A percentile compares a stretch with the other conserved stretches of the same genome.
phyloP scores from a whole-genome alignment of 1,284 basidiomycete species.

The Ustilago shanxiensis region DNA sequence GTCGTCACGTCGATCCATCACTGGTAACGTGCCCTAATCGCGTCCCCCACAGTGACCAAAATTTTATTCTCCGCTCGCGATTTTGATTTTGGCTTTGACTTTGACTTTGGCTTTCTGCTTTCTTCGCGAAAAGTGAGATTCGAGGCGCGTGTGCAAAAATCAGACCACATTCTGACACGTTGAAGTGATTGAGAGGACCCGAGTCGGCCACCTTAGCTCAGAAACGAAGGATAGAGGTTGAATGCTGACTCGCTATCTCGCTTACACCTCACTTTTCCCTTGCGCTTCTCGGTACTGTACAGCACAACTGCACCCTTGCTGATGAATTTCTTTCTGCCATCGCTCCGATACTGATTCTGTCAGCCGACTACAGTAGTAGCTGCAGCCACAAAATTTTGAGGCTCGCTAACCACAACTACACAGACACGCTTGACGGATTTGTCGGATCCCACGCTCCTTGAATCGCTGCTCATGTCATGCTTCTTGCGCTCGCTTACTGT shows the following conservation, averaged over 20 bases:
- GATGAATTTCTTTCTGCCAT: background rate
- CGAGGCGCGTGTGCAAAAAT: slow-evolving; percentile 20
- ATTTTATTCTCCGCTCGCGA: slow-evolving; percentile 10
- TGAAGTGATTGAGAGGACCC: background rate
- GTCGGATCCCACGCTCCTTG: background rate
- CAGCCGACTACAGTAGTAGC: too few species aligned
- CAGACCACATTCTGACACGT: slow-evolving; percentile 28
- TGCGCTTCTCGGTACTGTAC: too few species aligned
- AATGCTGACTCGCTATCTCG: background rate
- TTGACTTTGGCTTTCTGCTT: too few species aligned
- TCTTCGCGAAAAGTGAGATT: background rate
- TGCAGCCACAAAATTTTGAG: too few species aligned
- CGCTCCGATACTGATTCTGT: background rate
- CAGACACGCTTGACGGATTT: background rate
- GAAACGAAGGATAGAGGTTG: background rate
- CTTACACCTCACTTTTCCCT: too few species aligned
- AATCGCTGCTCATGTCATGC: background rate
- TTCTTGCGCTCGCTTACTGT: background rate
- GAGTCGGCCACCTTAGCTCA: background rate
- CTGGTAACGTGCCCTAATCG: slow-evolving; percentile 2
- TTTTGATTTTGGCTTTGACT: too few species aligned
- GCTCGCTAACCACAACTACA: background rate
- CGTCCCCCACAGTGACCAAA: slow-evolving; percentile 5
- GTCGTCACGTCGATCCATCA: slow-evolving; percentile 19
- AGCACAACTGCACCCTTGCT: background rate